phyloP scores from a whole-genome alignment of 106 monocot species.

The Vanilla planifolia region DNA sequence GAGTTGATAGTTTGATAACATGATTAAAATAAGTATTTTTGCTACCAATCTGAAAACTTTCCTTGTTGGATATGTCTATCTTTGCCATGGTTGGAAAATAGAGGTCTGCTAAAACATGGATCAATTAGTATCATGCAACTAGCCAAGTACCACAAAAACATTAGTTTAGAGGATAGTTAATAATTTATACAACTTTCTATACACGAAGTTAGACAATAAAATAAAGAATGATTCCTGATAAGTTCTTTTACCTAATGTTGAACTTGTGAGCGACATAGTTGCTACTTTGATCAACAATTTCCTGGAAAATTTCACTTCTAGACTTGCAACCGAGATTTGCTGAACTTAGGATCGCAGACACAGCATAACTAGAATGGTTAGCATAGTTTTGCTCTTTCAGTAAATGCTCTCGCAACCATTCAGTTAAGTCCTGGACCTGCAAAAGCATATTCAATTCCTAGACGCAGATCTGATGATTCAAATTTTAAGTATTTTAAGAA shows the following conservation, averaged over 20 bases:
- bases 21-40: too few species aligned
- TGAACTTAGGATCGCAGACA: conserved; percentile 53
- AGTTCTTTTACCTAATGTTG: conserved; percentile 36
- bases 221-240: background rate
- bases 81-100: too few species aligned
- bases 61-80: too few species aligned
- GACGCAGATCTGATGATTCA: background rate
- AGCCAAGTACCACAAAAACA: too few species aligned
- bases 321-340: conserved; percentile 43
- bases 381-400: conserved; percentile 37
- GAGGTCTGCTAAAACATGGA: too few species aligned
- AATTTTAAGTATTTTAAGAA: too few species aligned
- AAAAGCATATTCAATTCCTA: background rate
- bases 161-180: too few species aligned
- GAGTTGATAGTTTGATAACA: too few species aligned
- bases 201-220: background rate
- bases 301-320: conserved; percentile 40
- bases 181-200: too few species aligned
- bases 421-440: conserved; percentile 26
- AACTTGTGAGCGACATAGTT: conserved; percentile 58
- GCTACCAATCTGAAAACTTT: too few species aligned
- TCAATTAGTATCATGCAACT: too few species aligned
- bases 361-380: conserved; percentile 40
- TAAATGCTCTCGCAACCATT: conserved; percentile 3
- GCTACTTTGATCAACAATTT: conserved; percentile 27